Evolutionary conservation across 495 filamentous ascomycete genomes (phyloP).

Genomic region (Penicillium nucicola): DNA sequence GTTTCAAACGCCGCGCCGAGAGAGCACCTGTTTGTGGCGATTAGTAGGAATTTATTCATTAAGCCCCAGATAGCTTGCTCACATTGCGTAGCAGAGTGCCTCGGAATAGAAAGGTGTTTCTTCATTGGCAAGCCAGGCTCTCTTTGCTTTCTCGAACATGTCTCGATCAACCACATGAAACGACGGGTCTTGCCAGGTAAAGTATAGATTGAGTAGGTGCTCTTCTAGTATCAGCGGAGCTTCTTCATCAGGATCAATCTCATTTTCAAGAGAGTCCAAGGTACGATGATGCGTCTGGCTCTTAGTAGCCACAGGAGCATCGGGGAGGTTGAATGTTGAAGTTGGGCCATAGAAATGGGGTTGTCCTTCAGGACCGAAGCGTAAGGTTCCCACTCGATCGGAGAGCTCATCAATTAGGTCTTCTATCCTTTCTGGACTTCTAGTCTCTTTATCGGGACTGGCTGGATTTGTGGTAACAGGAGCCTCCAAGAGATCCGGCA

Average conservation of each 20-base stretch:
- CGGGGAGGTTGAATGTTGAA: constrained; percentile 22
- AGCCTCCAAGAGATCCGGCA: background rate
- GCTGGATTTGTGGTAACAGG: background rate
- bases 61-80: background rate
- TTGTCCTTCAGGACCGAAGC: constrained; percentile 15
- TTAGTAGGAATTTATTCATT: background rate
- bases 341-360: constrained; percentile 13
- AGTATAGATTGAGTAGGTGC: constrained; percentile 35
- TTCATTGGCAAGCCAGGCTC: constrained; percentile 8
- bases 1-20: constrained; percentile 28
- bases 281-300: constrained; percentile 1
- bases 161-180: constrained; percentile 28
- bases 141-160: constrained; percentile 18
- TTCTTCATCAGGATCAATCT: constrained; percentile 10
- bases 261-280: constrained; percentile 6
- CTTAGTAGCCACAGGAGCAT: constrained; percentile 5
- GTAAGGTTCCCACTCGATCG: constrained; percentile 27
- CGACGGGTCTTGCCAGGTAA: constrained; percentile 35
- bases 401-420: constrained; percentile 14
- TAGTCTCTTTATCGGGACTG: background rate
- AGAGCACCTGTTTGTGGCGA: constrained; percentile 21
- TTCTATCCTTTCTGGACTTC: constrained; percentile 4
- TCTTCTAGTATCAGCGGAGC: constrained; percentile 19
- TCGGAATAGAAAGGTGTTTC: constrained; percentile 32
- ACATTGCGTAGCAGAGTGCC: constrained; percentile 34